A percentile compares a stretch with the other conserved stretches of the same genome.
Conservation (phyloP, 2,329 filamentous ascomycete species). For the Cytospora schulzeri region DNA sequence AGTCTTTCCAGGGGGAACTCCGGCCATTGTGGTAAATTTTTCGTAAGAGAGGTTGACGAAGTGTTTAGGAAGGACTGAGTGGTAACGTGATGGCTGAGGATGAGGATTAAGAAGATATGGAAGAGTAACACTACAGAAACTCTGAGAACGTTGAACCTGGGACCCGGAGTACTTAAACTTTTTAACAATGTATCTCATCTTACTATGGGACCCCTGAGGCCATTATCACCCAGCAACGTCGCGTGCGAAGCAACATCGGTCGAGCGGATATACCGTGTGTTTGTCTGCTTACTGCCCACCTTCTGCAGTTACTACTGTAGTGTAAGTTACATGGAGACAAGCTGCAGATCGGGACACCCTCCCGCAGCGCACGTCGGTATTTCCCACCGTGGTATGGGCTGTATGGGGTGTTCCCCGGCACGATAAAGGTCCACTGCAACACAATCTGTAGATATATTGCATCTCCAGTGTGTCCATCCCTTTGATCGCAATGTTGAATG, state of each 20-base stretch:
- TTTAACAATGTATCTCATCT: not conserved
- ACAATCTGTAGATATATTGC: not conserved
- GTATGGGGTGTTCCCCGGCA: too few species aligned
- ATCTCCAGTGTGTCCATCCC: not conserved
- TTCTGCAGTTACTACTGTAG: not conserved
- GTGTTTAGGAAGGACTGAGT: not conserved
- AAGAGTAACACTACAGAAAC: not conserved
- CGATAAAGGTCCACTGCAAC: not conserved
- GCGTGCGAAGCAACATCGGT: not conserved
- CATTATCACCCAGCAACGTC: not conserved
- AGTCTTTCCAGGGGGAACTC: constrained; percentile 30
- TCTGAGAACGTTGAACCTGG: not conserved
- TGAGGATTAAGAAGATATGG: not conserved
- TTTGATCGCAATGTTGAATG: not conserved
- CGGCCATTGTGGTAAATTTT: constrained; percentile 27
- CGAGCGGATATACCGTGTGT: too few species aligned
- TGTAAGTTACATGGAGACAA: not conserved
- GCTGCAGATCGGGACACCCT: not conserved
- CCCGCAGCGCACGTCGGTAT: too few species aligned
- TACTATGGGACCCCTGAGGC: not conserved
- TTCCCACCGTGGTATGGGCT: too few species aligned
- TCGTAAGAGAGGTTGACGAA: not conserved
- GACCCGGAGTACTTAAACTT: not conserved
- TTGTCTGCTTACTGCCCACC: not conserved
- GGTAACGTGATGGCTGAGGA: not conserved